A percentile compares a stretch with the other conserved stretches of the same genome.
These are phyloP conservation scores for Litsea cubeba DNA, from an alignment of 164 flowering plant genomes.

Conservation along the genomic window DNA sequence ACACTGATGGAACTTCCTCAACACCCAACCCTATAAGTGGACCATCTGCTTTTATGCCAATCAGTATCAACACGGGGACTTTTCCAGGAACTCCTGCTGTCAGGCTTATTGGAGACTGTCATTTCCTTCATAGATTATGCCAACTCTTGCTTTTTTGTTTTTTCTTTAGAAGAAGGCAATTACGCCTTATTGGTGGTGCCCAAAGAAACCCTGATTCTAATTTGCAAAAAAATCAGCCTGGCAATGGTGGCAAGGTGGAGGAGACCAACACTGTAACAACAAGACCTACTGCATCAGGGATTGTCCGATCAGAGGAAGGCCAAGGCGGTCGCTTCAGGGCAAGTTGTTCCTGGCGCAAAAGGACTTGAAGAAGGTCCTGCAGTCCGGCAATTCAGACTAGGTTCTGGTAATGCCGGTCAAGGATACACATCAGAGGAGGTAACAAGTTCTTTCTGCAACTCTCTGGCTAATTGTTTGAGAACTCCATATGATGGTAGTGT, in stretches of 20 bases:
- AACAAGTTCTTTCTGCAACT: constrained; percentile 8
- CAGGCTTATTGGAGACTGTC: constrained; percentile 96
- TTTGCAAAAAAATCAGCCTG: constrained; percentile 63
- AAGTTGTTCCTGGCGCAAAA: constrained; percentile 54
- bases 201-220: constrained; percentile 68
- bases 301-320: constrained; percentile 50
- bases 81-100: constrained; percentile 99
- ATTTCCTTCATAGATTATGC: constrained; percentile 93
- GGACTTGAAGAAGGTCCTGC: constrained; percentile 73
- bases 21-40: constrained; percentile 81
- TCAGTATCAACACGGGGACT: constrained; percentile 97
- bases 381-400: constrained; percentile 50
- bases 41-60: constrained; percentile 83
- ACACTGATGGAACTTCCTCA: constrained; percentile 68
- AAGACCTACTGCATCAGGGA: constrained; percentile 37
- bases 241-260: constrained; percentile 59
- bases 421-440: constrained; percentile 99
- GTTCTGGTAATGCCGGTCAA: constrained; percentile 98
- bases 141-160: constrained; percentile 91
- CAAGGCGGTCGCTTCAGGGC: constrained; percentile 54
- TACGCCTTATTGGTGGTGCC: constrained; percentile 45
- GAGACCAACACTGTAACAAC: constrained; percentile 43
- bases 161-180: constrained; percentile 81
- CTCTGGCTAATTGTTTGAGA: neutral
- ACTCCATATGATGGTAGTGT: neutral